These are phyloP conservation scores for Mycogone perniciosa DNA, from an alignment of 2,329 filamentous ascomycete genomes.

Conservation along the genomic window DNA sequence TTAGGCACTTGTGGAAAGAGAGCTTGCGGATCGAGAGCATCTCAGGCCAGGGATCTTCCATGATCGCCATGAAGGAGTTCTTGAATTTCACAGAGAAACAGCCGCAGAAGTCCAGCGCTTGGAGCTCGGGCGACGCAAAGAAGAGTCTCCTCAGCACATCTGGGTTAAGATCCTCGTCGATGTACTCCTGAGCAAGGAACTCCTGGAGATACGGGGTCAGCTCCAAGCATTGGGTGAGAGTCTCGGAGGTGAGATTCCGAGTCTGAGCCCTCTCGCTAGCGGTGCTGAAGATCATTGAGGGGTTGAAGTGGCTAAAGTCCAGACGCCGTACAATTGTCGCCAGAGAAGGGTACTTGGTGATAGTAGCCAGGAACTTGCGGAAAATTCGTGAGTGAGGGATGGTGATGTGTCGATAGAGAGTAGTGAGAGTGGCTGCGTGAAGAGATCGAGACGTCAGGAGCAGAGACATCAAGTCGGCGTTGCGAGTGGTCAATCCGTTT, in stretches of 20 bases:
- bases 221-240: slow-evolving; percentile 63
- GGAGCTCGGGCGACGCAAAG: slow-evolving; percentile 55
- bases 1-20: slow-evolving; percentile 73
- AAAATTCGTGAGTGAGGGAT: slow-evolving; percentile 80
- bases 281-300: slow-evolving; percentile 67
- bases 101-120: slow-evolving; percentile 70
- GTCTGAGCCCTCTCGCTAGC: slow-evolving; percentile 69
- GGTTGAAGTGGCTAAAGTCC: slow-evolving; percentile 83
- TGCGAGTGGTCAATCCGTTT: slow-evolving; percentile 68
- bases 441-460: slow-evolving; percentile 69
- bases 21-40: slow-evolving; percentile 57
- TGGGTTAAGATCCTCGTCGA: slow-evolving; percentile 68
- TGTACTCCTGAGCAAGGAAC: slow-evolving; percentile 73
- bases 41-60: slow-evolving; percentile 47
- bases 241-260: slow-evolving; percentile 68
- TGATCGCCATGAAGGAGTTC: slow-evolving; percentile 53
- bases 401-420: slow-evolving; percentile 72
- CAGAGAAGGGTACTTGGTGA: slow-evolving; percentile 59
- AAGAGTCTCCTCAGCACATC: slow-evolving; percentile 66
- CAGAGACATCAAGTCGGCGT: slow-evolving; percentile 70
- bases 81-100: slow-evolving; percentile 65
- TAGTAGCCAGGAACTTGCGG: slow-evolving; percentile 68
- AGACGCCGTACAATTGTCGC: slow-evolving; percentile 71
- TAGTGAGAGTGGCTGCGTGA: slow-evolving; percentile 65
- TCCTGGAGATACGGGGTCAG: slow-evolving; percentile 69